Conservation (phyloP, 176 grass and related monocot species). For the Lolium perenne region DNA sequence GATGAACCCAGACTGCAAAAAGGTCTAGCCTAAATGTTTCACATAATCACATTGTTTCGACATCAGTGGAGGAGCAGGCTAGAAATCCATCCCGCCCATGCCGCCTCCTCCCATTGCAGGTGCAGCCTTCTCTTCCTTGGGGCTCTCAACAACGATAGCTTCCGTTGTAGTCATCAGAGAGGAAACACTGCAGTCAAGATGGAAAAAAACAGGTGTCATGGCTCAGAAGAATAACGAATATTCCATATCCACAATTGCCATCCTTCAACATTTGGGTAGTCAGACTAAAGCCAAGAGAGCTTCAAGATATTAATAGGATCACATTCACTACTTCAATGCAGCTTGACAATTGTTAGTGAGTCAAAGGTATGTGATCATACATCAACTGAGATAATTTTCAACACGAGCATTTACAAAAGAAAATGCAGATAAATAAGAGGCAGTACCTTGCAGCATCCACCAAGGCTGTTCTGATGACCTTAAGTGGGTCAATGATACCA, state of each 20-base stretch:
- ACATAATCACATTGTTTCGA: conserved; percentile 34
- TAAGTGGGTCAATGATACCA: conserved; percentile 83
- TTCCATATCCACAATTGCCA: background rate
- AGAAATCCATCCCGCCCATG: conserved; percentile 69
- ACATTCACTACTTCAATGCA: background rate
- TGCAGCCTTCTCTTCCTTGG: conserved; percentile 46
- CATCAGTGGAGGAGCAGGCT: background rate
- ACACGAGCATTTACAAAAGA: background rate
- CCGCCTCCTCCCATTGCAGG: conserved; percentile 42
- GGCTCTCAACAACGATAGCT: conserved; percentile 67
- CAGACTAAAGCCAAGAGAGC: background rate
- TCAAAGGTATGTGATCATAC: background rate
- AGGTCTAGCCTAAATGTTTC: conserved; percentile 1
- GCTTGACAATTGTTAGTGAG: background rate
- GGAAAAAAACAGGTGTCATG: background rate
- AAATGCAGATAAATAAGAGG: background rate
- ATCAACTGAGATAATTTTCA: background rate
- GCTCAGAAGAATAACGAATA: background rate
- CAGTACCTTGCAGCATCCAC: conserved; percentile 73
- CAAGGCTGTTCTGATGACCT: conserved; percentile 83
- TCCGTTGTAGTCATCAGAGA: conserved; percentile 79
- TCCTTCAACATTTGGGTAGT: background rate
- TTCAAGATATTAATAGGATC: background rate
- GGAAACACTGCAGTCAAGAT: conserved; percentile 63
- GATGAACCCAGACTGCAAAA: conserved; percentile 25